Conservation (phyloP, 306 rosid genomes). For the Cicer pinnatifidum region DNA sequence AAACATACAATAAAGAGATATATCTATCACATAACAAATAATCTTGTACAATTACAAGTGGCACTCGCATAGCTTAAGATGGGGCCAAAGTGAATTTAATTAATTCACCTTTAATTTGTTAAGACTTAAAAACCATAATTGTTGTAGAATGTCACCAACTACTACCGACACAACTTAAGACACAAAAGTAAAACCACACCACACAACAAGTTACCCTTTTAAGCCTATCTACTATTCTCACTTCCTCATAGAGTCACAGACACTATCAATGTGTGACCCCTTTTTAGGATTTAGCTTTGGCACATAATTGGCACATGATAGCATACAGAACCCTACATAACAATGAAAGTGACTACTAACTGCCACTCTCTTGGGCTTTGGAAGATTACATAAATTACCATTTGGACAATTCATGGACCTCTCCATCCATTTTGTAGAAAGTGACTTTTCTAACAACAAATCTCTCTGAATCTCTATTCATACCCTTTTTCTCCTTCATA, state of each 20-base stretch:
- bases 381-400: neutral
- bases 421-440: constrained; percentile 37
- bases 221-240: neutral
- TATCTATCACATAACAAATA: too few species aligned
- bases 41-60: too few species aligned
- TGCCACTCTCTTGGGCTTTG: constrained; percentile 42
- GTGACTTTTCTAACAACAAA: constrained; percentile 42
- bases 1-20: too few species aligned
- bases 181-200: constrained; percentile 9
- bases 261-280: neutral
- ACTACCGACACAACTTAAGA: constrained; percentile 26
- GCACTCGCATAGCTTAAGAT: neutral
- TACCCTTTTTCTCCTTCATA: neutral
- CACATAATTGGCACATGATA: constrained; percentile 27
- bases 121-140: neutral
- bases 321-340: constrained; percentile 8
- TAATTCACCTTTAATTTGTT: neutral
- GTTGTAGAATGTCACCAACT: constrained; percentile 8
- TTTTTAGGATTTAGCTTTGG: neutral
- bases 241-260: neutral
- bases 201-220: neutral
- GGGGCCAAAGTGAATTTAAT: constrained; percentile 5
- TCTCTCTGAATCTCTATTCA: neutral
- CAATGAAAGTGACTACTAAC: constrained; percentile 41
- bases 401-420: constrained; percentile 24